These are phyloP conservation scores for Allomyces javanicus DNA, from an alignment of 192 early-diverging fungal species.

Conservation along the genomic window DNA sequence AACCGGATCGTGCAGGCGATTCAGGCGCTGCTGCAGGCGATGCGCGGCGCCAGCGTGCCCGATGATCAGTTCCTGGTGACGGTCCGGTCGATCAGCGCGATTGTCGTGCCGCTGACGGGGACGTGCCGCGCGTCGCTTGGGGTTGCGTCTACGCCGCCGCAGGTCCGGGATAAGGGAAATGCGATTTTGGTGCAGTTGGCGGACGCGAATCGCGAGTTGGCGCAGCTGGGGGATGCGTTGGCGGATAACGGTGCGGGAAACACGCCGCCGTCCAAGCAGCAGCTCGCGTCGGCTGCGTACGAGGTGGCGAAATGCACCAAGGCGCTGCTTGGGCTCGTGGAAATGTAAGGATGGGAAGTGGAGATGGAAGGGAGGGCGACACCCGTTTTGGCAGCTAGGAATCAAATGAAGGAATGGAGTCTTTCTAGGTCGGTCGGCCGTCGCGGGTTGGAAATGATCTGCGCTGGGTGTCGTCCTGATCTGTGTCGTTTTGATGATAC, in stretches of 20 bases:
- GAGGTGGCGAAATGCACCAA: slow-evolving; percentile 83
- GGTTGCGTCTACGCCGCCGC: slow-evolving; percentile 10
- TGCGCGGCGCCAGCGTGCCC: slow-evolving; percentile 25
- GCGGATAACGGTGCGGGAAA: slow-evolving; percentile 17
- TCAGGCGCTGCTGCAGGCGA: slow-evolving; percentile 41
- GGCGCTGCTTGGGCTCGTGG: slow-evolving; percentile 56
- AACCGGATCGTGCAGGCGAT: slow-evolving; percentile 59
- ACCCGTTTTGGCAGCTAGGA: no score
- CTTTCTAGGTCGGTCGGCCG: no score
- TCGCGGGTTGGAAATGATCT: no score
- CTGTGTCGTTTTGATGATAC: no score
- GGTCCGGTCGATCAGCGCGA: slow-evolving; percentile 30
- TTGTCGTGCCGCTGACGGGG: slow-evolving; percentile 32
- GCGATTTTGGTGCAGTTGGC: slow-evolving; percentile 37
- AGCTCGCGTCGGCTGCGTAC: slow-evolving; percentile 61
- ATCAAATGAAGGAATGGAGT: no score
- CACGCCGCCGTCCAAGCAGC: slow-evolving; percentile 55
- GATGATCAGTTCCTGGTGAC: slow-evolving; percentile 32
- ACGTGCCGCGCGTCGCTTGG: slow-evolving; percentile 27
- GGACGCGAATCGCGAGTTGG: slow-evolving; percentile 26
- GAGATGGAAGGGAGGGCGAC: no score
- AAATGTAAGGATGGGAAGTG: slow-evolving; percentile 1
- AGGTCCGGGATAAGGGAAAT: slow-evolving; percentile 24
- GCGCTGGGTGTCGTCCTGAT: no score
- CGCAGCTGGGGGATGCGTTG: slow-evolving; percentile 34